A percentile compares a stretch with the other conserved stretches of the same genome.
Evolutionary conservation across 2,329 filamentous ascomycete species (phyloP).

Genomic region (Epichloe coenophiala): DNA sequence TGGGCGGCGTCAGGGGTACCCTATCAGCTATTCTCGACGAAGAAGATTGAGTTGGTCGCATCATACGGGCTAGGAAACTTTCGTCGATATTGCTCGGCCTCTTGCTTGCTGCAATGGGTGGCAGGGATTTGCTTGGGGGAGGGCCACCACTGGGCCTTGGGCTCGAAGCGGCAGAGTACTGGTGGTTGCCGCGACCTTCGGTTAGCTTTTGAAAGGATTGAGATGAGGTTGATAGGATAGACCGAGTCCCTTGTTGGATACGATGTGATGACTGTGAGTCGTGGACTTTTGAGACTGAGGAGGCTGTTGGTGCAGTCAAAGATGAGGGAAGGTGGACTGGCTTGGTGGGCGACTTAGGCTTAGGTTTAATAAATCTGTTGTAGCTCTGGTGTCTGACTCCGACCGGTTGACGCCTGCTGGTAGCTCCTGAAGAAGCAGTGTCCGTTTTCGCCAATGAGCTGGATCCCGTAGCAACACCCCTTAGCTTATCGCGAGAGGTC

Average conservation of each 20-base stretch:
- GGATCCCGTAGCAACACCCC: constrained; percentile 4
- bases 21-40: constrained; percentile 57
- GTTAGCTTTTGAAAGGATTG: constrained; percentile 21
- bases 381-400: constrained; percentile 25
- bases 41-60: constrained; percentile 59
- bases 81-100: constrained; percentile 49
- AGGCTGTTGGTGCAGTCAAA: constrained; percentile 55
- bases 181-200: constrained; percentile 25
- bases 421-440: constrained; percentile 17
- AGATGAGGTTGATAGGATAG: constrained; percentile 19
- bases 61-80: constrained; percentile 68
- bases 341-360: constrained; percentile 54
- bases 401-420: constrained; percentile 30
- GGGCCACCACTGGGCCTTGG: constrained; percentile 41
- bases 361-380: constrained; percentile 40
- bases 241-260: constrained; percentile 20
- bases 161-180: constrained; percentile 30
- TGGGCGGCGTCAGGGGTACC: constrained; percentile 33
- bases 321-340: constrained; percentile 53
- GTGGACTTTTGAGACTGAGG: constrained; percentile 49
- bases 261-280: constrained; percentile 12
- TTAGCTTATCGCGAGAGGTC: not conserved
- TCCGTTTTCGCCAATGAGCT: constrained; percentile 12
- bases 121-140: constrained; percentile 40
- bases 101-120: constrained; percentile 4